phyloP scores from a whole-genome alignment of 2,329 filamentous ascomycete species.

The Aspergillus brasiliensis region DNA sequence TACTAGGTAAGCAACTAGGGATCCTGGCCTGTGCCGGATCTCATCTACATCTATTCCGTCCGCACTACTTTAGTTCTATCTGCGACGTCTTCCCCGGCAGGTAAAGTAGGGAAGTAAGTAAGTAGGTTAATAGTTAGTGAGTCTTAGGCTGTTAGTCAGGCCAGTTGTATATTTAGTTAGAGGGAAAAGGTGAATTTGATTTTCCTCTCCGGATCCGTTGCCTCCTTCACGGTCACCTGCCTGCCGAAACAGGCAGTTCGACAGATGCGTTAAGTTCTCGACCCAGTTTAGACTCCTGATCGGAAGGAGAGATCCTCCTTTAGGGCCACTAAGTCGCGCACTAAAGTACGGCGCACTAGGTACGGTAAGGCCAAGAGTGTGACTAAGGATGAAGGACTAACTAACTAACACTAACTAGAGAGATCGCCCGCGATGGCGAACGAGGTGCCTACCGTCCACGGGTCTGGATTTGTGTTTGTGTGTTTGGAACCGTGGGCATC shows the following conservation, averaged over 20 bases:
- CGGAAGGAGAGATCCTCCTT: constrained; percentile 1
- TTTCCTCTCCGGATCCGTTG: constrained; percentile 1
- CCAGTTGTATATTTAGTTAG: not conserved
- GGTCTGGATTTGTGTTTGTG: not conserved
- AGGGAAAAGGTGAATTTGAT: not conserved
- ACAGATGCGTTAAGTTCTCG: constrained; percentile 17
- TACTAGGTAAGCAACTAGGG: not conserved
- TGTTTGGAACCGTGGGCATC: not conserved
- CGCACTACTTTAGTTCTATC: not conserved
- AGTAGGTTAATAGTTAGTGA: not conserved
- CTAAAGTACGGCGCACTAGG: constrained; percentile 2
- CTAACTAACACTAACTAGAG: not conserved
- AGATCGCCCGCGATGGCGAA: constrained; percentile 7
- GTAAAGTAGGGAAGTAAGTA: too few relatives aligned
- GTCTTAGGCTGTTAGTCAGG: not conserved
- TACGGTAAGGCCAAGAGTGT: not conserved
- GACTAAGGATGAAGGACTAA: not conserved
- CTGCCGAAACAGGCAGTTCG: constrained; percentile 14
- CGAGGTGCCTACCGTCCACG: not conserved
- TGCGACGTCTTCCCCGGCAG: not conserved
- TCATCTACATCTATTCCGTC: constrained; percentile 3
- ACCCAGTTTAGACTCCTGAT: constrained; percentile 14
- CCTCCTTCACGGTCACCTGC: constrained; percentile 4
- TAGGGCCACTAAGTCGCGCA: not conserved
- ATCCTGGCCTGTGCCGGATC: not conserved